These are phyloP conservation scores for Goniomonas avonlea DNA, from an alignment of 78 protist species.

Conservation along the genomic window DNA sequence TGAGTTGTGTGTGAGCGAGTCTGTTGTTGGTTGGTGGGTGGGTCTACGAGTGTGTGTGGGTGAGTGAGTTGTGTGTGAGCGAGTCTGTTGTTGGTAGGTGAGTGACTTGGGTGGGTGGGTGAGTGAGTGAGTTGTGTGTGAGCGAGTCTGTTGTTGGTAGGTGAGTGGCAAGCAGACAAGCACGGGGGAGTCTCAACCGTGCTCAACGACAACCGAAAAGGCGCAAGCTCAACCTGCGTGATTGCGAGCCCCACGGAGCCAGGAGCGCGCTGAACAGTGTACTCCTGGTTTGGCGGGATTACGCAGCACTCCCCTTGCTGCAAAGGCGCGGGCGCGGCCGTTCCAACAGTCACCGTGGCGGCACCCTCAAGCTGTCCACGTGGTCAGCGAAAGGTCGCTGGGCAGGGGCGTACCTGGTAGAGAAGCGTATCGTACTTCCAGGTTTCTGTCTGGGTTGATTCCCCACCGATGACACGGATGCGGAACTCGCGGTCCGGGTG, in stretches of 20 bases:
- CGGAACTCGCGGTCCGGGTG: slow-evolving; percentile 15
- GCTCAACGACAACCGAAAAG: no score
- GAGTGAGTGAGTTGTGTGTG: no score
- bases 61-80: no score
- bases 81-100: no score
- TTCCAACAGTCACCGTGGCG: background rate
- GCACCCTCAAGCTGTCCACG: background rate
- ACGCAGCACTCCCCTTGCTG: background rate
- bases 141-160: no score
- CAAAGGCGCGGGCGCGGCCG: background rate
- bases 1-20: no score
- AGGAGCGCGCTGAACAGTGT: background rate
- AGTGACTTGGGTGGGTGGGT: no score
- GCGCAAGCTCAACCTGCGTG: no score
- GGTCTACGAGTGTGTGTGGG: no score
- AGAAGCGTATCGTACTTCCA: background rate
- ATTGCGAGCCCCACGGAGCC: background rate
- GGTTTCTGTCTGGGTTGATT: background rate
- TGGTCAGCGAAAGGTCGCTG: background rate
- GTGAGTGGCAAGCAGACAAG: no score
- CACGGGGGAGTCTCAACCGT: no score
- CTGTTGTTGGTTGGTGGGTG: no score
- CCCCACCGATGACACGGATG: background rate
- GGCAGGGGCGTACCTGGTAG: background rate
- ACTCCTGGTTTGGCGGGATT: background rate